Base-by-base conservation (phyloP, 768 basidiomycete species). In the Lenzites betulinus region DNA sequence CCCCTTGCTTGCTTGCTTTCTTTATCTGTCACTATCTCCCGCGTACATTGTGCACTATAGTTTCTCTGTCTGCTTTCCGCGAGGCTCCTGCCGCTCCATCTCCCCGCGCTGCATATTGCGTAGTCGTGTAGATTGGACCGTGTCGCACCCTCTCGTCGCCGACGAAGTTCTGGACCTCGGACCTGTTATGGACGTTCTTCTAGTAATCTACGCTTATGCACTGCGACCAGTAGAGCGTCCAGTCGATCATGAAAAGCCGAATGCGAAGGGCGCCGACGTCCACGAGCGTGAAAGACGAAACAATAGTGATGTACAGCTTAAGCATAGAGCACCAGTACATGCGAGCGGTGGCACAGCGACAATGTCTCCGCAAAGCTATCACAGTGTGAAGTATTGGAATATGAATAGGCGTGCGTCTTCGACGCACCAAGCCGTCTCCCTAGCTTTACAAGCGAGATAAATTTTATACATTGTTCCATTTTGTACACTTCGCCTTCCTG, bases 41-140 rank as follows among this genome's bases (percentile, higher is more conserved):
- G n/a, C 42, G 41, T 50, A 58, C 41, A 49, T 25, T 61, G 60
- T 61, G 60, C 60, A 61, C 16, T 60, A 60, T 55, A 56, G 41
- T 54, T 48, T 53, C 15, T 36, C 48, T 28, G 16, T 7, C 43
- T 48, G 15, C 33, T 35, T 25, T 54, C 20, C 44, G 49, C 33
- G 20, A 20, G 39, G 48, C 59, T 50, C 30, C 30, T 33, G 30
- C 30, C 30, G 7, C 48, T 50, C 44, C 30, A n/a, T 58, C 42
- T 44, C 33, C 23, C 48, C 49, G 28, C 54, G n/a, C 7, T 49
- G 25, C 26, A 30, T 33, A 49, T 16, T n/a, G 47, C 47, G 11
- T 30, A 25, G 23, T 33, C 30, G 30, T 33, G 15, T 46, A 46
- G 44, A 46, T 25, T 22, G 23, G 22, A 13, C 20, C 22, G 30